These are phyloP conservation scores for Quercus mongolica DNA, from an alignment of 306 rosid genomes.

Conservation along the genomic window DNA sequence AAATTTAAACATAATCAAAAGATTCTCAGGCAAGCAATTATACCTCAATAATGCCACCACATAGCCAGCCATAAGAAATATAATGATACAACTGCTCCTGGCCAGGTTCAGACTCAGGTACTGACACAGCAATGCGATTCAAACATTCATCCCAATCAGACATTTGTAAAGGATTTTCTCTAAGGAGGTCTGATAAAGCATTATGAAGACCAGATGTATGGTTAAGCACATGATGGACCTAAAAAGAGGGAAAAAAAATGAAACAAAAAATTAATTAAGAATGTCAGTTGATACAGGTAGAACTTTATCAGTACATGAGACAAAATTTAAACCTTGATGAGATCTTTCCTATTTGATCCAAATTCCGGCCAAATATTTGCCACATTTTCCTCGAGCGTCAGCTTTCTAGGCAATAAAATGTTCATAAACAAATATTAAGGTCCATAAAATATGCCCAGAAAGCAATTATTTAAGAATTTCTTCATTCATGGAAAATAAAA, in stretches of 20 bases:
- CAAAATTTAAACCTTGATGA: conserved; percentile 57
- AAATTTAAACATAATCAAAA: background rate
- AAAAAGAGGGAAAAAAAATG: conserved; percentile 12
- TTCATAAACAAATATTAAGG: conserved; percentile 12
- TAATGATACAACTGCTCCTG: conserved; percentile 86
- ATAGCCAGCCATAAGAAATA: conserved; percentile 84
- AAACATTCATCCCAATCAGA: conserved; percentile 91
- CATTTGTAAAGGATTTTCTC: conserved; percentile 67
- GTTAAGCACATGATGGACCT: conserved; percentile 97
- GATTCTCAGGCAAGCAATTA: conserved; percentile 12
- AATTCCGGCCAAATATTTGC: conserved; percentile 89
- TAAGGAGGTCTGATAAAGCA: conserved; percentile 50
- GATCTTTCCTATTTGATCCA: conserved; percentile 72
- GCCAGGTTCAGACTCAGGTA: conserved; percentile 90
- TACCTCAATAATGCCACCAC: conserved; percentile 99
- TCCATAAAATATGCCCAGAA: background rate
- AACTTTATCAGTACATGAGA: conserved; percentile 12
- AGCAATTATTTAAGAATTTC: background rate
- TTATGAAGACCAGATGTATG: conserved; percentile 98
- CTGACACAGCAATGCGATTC: conserved; percentile 48
- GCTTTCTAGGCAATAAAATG: conserved; percentile 52
- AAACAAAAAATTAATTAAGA: background rate
- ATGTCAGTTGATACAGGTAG: background rate
- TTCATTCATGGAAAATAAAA: background rate
- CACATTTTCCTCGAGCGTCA: conserved; percentile 76